Evolutionary conservation across 257 asterid species (phyloP).

Genomic region (Fraxinus quadrangulata): DNA sequence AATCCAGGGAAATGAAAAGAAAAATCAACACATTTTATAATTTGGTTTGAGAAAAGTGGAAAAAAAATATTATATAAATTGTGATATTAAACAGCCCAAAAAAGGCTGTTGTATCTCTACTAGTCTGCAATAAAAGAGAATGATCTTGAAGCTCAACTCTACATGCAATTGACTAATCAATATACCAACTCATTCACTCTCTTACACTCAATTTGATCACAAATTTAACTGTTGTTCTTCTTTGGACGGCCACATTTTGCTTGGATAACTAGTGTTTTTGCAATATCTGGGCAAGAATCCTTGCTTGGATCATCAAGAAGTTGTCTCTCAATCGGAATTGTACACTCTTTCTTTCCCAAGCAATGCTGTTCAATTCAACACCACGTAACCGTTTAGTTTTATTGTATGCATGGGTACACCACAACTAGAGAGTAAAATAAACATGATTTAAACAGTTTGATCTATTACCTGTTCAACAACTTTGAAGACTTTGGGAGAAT

Average conservation of each 20-base stretch:
- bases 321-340: constrained; percentile 56
- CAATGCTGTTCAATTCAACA: constrained; percentile 42
- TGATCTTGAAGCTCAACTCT: not conserved
- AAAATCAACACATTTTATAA: too few species aligned
- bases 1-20: too few species aligned
- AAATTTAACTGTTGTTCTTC: constrained; percentile 25
- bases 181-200: not conserved
- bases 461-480: constrained; percentile 47
- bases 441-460: not conserved
- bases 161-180: too few species aligned
- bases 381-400: not conserved
- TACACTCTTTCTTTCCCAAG: constrained; percentile 63
- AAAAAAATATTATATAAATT: not conserved
- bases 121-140: not conserved
- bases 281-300: constrained; percentile 60
- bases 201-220: not conserved
- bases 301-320: constrained; percentile 37
- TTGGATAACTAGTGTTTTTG: constrained; percentile 61
- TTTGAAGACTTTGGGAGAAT: constrained; percentile 34
- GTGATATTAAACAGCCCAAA: not conserved
- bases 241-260: constrained; percentile 45
- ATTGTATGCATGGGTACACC: not conserved
- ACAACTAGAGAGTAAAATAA: not conserved
- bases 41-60: too few species aligned
- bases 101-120: not conserved